Base-by-base conservation (phyloP, 1,139 yeast species). In the Pichia sp. region DNA sequence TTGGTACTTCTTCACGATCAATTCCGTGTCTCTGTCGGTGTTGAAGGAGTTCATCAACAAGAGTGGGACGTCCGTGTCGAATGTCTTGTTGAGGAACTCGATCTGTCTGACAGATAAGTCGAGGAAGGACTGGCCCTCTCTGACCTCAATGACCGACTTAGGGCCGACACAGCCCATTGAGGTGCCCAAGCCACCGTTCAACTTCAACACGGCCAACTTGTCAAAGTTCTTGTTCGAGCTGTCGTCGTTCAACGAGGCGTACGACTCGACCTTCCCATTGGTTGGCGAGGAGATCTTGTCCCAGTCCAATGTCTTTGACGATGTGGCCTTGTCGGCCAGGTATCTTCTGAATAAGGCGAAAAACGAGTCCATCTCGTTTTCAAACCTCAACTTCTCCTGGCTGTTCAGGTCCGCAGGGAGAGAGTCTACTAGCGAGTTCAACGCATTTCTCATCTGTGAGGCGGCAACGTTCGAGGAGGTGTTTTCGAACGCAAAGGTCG, bases 121-220 rank as follows among this genome's bases (percentile, higher is more conserved):
- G 72, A 93, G 81, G 73, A 93, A 93, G 44, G 97, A 87, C 80
- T 93, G 95, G 60, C 99, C 99, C 65, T 93, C 99, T 72, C 99
- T 86, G 52, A 93, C 99, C 75, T 93, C 99, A 71, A 93, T 95
- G 62, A 93, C 96, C 27, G 97, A 88, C 74, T 93, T 93, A 60
- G 99, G 99, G 57, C 99, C 99, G 61, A 93, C 98, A 76, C 99
- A 95, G 56, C 99, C 99, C 99, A 93, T 93, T 16, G 99, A 92
- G 42, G 99, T 93, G 70, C 99, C 99, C 64, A 93, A 80, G 52
- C 99, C 99, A 78, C 99, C 99, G 71, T 93, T 93, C 71, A 93
- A 82, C 76, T 93, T 93, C 73, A 93, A 80, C 49, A 93, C 99
- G 4, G 98, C 98, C 70, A 93, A 80, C 73, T 92, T 92, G 64